Evolutionary conservation across 352 stramenopile genomes (phyloP), one percentile per base, ranked within the genome.

Genomic region (Pythium phragmitis): DNA sequence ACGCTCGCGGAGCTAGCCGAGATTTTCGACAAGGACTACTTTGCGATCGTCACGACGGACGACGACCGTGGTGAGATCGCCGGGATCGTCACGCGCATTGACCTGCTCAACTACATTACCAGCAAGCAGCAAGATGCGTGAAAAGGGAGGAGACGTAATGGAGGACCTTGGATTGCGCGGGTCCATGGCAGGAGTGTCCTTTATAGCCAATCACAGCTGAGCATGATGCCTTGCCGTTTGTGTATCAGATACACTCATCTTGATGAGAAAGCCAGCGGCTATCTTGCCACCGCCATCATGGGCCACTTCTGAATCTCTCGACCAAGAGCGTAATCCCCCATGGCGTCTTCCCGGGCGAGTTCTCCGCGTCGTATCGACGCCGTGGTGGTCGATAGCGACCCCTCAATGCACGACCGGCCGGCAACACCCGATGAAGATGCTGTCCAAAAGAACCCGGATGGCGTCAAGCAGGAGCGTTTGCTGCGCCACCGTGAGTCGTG

Each of bases 11-110:
- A 97, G 54, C 80, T 99, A 11, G 95, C 94, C 30, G 78, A 83
- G 57, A 97, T 96, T 58, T 97, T 99, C 64, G 96, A 99, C 83
- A 94, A 96, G 70, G 93, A 98, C 68, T 96, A 97, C 61, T 99
- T 98, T 71, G 92, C 88, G 13, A 77, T 98, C 51, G 89, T 98
- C 37, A 87, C 80, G 26, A 85, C 75, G 50, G 95, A 88, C 64
- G 78, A 72, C 21, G 83, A 87, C 58, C 60, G 49, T 19, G 73
- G 72, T 51, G 79, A 84, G 62, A 87, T 98, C 61, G 90, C 85
- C 49, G 94, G 94, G 26, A 92, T 99, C 51, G 95, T 97, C 34
- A 98, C 93, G 57, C 77, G 96, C 23, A 98, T 99, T 75, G 96
- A 99, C 75, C 76, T 99, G 59, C 80, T 99, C 63, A 97, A 98